These are phyloP conservation scores for Lasiodiplodia hormozganensis DNA, from an alignment of 2,329 filamentous ascomycete species.

Conservation along the genomic window DNA sequence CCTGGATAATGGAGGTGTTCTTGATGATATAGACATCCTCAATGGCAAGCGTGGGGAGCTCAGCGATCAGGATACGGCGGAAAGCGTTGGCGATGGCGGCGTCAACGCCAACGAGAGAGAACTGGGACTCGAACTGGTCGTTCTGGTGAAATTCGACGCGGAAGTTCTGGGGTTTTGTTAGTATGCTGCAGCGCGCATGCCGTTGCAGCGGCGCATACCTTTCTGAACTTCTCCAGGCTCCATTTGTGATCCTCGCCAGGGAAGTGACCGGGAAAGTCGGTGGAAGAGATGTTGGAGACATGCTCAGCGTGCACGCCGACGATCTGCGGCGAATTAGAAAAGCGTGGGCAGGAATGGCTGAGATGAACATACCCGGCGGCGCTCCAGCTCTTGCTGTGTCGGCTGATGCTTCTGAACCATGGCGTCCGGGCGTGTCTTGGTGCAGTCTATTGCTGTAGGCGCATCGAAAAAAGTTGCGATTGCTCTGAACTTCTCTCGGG, in stretches of 20 bases:
- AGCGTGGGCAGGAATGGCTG: background rate
- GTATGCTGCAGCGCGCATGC: constrained; percentile 1
- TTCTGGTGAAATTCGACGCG: constrained; percentile 85
- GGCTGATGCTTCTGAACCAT: constrained; percentile 49
- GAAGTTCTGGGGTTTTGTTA: constrained; percentile 61
- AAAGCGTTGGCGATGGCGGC: constrained; percentile 96
- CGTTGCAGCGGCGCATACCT: constrained; percentile 49
- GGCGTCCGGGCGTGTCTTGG: constrained; percentile 31
- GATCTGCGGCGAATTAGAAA: constrained; percentile 61
- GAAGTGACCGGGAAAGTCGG: constrained; percentile 90
- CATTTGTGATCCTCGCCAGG: constrained; percentile 86
- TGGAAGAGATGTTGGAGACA: constrained; percentile 85
- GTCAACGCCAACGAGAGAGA: constrained; percentile 91
- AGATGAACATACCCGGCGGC: constrained; percentile 62
- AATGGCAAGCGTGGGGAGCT: constrained; percentile 92
- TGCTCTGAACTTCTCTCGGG: constrained; percentile 31
- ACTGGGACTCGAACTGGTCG: constrained; percentile 76
- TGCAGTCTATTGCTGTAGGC: constrained; percentile 30
- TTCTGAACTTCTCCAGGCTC: constrained; percentile 74
- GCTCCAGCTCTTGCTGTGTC: constrained; percentile 62
- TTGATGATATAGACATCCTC: constrained; percentile 93
- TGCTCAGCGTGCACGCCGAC: constrained; percentile 90
- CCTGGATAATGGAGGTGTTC: constrained; percentile 97
- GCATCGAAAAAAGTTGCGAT: constrained; percentile 32
- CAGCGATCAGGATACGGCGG: constrained; percentile 91